Conservation (phyloP, 352 stramenopile species). For the Phytophthora fragariae region DNA sequence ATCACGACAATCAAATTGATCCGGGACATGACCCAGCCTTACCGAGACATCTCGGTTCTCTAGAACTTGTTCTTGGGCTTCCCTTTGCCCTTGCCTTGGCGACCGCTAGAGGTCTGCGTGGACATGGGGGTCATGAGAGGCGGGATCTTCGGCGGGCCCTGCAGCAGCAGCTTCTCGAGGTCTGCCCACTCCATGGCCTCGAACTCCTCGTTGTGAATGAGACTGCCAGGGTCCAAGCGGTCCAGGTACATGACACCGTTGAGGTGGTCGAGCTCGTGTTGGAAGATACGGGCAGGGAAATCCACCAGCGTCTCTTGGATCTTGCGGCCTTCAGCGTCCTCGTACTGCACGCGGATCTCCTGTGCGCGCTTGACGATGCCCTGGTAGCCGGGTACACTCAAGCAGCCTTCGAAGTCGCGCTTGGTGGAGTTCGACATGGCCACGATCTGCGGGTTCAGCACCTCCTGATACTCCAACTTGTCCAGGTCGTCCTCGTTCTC, state of each 20-base stretch:
- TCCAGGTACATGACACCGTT: conserved; percentile 83
- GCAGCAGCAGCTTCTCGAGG: conserved; percentile 67
- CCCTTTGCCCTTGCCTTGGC: conserved; percentile 29
- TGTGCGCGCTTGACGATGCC: conserved; percentile 69
- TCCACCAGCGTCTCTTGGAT: conserved; percentile 68
- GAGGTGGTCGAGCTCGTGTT: conserved; percentile 86
- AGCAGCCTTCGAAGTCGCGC: conserved; percentile 87
- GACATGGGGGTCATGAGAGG: conserved; percentile 33
- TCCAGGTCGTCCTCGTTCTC: conserved; percentile 63
- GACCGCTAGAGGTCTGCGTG: conserved; percentile 9
- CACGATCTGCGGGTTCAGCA: conserved; percentile 84
- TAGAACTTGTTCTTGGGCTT: conserved; percentile 41
- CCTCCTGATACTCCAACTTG: conserved; percentile 70
- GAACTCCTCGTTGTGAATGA: conserved; percentile 90
- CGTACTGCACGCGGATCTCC: conserved; percentile 75
- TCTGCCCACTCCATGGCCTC: conserved; percentile 65
- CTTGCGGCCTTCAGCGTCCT: conserved; percentile 55
- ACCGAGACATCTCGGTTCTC: background rate
- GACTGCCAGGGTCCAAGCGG: conserved; percentile 64
- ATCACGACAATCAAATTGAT: conserved; percentile 19
- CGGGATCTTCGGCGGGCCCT: conserved; percentile 32
- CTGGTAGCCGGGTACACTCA: conserved; percentile 86
- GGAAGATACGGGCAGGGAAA: conserved; percentile 86
- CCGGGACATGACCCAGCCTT: background rate
- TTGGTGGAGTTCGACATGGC: conserved; percentile 52